A percentile compares a stretch with the other conserved stretches of the same genome.
These are phyloP conservation scores for Ploettnerulaceae sp. DNA, from an alignment of 2,329 filamentous ascomycete species.

Conservation along the genomic window DNA sequence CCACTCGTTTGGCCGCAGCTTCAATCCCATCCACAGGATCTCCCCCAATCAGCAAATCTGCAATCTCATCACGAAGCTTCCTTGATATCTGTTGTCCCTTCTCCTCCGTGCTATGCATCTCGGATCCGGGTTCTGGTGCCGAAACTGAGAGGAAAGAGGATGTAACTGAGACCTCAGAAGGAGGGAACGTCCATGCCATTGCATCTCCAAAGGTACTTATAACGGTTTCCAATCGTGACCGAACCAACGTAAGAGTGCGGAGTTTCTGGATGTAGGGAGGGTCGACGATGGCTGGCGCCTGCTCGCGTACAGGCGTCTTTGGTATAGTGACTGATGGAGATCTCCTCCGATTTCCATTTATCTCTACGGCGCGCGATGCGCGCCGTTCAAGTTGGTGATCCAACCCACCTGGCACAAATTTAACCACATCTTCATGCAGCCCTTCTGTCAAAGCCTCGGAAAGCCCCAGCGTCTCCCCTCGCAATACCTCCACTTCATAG, in stretches of 20 bases:
- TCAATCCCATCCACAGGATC: constrained; percentile 65
- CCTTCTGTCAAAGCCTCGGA: constrained; percentile 72
- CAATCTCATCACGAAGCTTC: constrained; percentile 66
- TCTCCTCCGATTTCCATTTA: constrained; percentile 24
- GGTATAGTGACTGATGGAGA: constrained; percentile 26
- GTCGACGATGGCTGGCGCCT: constrained; percentile 37
- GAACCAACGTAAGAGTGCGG: constrained; percentile 76
- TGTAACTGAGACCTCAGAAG: constrained; percentile 76
- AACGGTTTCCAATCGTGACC: constrained; percentile 78
- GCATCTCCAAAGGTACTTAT: constrained; percentile 90
- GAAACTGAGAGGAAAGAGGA: constrained; percentile 89
- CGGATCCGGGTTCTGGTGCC: constrained; percentile 67
- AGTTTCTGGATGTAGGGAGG: constrained; percentile 72
- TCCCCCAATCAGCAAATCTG: constrained; percentile 55
- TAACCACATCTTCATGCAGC: constrained; percentile 64
- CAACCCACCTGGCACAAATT: constrained; percentile 59
- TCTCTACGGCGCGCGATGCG: constrained; percentile 24
- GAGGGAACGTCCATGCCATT: constrained; percentile 91
- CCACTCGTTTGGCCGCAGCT: constrained; percentile 67
- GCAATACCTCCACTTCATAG: constrained; percentile 89
- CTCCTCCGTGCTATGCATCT: constrained; percentile 69
- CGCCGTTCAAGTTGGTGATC: constrained; percentile 26
- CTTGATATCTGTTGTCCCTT: constrained; percentile 79
- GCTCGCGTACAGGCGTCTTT: constrained; percentile 27
- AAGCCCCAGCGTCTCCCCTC: constrained; percentile 81